phyloP scores from a whole-genome alignment of 169 alveolate genomes.

The Theileria parva region DNA sequence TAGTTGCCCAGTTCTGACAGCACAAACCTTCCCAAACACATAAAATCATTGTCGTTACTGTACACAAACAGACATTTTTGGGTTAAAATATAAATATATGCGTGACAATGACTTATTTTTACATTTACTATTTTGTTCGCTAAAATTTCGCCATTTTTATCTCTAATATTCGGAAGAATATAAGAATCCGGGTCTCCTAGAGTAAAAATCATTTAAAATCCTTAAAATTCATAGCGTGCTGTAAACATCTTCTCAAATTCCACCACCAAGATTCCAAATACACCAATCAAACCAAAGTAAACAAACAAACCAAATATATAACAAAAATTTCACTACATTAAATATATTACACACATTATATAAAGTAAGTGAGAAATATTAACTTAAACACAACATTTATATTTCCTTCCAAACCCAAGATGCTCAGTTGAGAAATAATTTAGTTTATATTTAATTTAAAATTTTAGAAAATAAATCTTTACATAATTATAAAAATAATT shows the following conservation, averaged over 20 bases:
- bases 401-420: slow-evolving; percentile 1
- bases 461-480: not conserved
- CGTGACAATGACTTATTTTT: slow-evolving; percentile 36
- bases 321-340: not conserved
- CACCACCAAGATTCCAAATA: not conserved
- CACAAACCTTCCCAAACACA: slow-evolving; percentile 35
- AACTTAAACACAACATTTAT: not conserved
- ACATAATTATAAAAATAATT: not conserved
- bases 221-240: not conserved
- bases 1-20: slow-evolving; percentile 4
- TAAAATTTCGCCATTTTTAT: not conserved
- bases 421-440: not conserved
- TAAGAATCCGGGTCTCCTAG: slow-evolving; percentile 8
- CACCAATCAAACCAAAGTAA: not conserved
- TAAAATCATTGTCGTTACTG: slow-evolving; percentile 33
- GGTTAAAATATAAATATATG: slow-evolving; percentile 46
- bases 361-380: not conserved
- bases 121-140: slow-evolving; percentile 19
- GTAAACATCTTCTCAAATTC: not conserved
- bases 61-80: slow-evolving; percentile 25
- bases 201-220: slow-evolving; percentile 7
- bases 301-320: not conserved
- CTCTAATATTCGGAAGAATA: slow-evolving; percentile 12
- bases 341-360: not conserved
- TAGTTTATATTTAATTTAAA: too few relatives aligned